Evolutionary conservation across 2,329 filamentous ascomycete genomes (phyloP), one percentile per base, ranked within the genome.

Genomic region (Rhynchosporium agropyri): DNA sequence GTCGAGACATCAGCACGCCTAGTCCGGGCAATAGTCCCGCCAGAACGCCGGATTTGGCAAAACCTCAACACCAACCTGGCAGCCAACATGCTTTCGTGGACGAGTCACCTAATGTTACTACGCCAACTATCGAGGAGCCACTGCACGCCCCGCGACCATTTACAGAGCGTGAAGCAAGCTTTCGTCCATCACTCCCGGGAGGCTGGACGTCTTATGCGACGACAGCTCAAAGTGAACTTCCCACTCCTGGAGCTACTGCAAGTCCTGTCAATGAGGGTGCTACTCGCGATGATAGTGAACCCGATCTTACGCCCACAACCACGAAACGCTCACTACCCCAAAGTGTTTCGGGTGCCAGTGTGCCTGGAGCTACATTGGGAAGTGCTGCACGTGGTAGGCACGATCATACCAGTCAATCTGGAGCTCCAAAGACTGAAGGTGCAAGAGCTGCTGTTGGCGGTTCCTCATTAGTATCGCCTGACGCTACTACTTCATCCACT

Each of bases 21-120:
- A 84, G 80, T 64, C 79, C 80, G 20, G 81, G 80, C 49, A 85
- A 85, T 62, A 88, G 84, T 62, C 85, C 86, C 38, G 85, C 84
- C n/a, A 81, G 82, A 54, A 83, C 79, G 38, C 84, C 85, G 3
- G 77, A 79, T 28, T 70, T 88, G 40, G 79, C 79, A 50, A 68
- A 53, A 29, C 76, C 79, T 8, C 76, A 75, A 26, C 76, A 76
- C 26, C 59, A 75, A 58, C 74, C 77, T 20, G 65, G 77, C 49
- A 79, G 79, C 40, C 78, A 80, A 60, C 72, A 78, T 49, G 83
- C 77, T 43, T 76, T 80, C 42, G 63, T 81, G 60, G 76, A 76
- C 29, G 73, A 77, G 4, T 72, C 76, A 43, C 77, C 76, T n/a
- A 65, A 58, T 15, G 36, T 38, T 28, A 43, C 61, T 29, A 59